Conservation (phyloP, 768 basidiomycete species). For the Leccinum truebloodii region DNA sequence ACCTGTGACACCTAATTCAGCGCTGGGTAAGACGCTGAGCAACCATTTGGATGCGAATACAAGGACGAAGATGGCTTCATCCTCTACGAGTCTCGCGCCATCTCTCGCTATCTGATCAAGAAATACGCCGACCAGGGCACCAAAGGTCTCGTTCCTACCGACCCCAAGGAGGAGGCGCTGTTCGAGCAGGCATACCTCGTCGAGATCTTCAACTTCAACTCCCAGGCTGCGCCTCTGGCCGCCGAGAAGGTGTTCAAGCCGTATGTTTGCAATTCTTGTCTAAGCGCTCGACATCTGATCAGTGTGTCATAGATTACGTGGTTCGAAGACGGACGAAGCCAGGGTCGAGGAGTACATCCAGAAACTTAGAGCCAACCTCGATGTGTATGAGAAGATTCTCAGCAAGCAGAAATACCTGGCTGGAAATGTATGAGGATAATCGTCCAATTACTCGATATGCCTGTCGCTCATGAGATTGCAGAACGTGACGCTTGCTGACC, state of each 20-base stretch:
- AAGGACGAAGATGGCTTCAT: conserved; percentile 64
- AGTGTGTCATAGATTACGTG: conserved; percentile 1
- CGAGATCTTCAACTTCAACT: conserved; percentile 55
- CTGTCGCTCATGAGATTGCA: conserved; percentile 18
- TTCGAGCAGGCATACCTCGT: conserved; percentile 40
- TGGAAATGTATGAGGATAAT: conserved; percentile 46
- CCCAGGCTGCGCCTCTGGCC: conserved; percentile 38
- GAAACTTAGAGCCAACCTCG: conserved; percentile 39
- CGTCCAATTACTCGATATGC: background rate
- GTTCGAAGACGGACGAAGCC: conserved; percentile 17
- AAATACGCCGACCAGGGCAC: conserved; percentile 56
- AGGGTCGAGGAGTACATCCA: conserved; percentile 14
- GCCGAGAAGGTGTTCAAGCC: conserved; percentile 54
- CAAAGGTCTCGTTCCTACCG: conserved; percentile 46
- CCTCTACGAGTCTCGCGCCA: conserved; percentile 64
- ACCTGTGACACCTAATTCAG: background rate
- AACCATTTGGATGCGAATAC: background rate
- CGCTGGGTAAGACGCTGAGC: background rate
- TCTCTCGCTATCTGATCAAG: conserved; percentile 55
- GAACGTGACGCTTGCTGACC: conserved; percentile 55
- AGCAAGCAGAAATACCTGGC: conserved; percentile 56
- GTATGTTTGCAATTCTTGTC: conserved; percentile 31
- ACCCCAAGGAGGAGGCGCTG: conserved; percentile 34
- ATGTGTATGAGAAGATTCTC: conserved; percentile 55
- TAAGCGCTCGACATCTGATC: background rate